Evolutionary conservation across 1,284 basidiomycete species (phyloP), one percentile per base, ranked within the genome.

Genomic region (Erythrobasidium hasegawianum): DNA sequence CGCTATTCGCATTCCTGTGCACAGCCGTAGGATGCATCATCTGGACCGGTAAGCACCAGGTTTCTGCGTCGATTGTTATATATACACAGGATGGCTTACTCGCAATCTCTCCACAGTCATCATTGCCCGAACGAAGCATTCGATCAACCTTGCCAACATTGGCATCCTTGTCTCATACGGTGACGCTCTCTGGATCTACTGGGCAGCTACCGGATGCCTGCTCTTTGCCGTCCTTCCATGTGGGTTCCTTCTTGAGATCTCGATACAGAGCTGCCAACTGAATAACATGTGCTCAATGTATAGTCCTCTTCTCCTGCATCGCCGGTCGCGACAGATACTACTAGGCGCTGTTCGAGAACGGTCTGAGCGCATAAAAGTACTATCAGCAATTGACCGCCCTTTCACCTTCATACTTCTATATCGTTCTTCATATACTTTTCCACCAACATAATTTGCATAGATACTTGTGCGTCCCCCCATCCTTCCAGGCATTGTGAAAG

Each of bases 121-220:
- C 45, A 50, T 65, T 39, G 33, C 45, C 26, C 40, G 56, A 26
- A 38, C 33, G 1, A 47, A 13, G 41, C 33, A n/a, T 13, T 53
- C 27, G 41, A 27, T 60, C 49, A 18, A 43, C 45, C 70, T 67
- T 0, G 50, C 62, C 41, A 64, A 61, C n/a, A 39, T 71, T 22
- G 72, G 72, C 9, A 64, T 73, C 50, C 57, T 43, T 11, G 59
- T 72, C 26, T n/a, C 59, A 0, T 72, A 71, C 56, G 72, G 71
- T 22, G 66, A 72, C 55, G 68, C 58, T 11, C 71, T 73, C 14
- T 59, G 68, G 68, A 39, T 72, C 45, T 27, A 69, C 24, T 72
- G 72, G 72, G 70, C 69, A 18, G 69, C 72, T 0, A 68, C 64
- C 38, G 71, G 33, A 7, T 69, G 67, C 56, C 50, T 69, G 33